A percentile compares a stretch with the other conserved stretches of the same genome.
phyloP scores from a whole-genome alignment of 1,284 basidiomycete genomes.

The Coriolopsis trogii region DNA sequence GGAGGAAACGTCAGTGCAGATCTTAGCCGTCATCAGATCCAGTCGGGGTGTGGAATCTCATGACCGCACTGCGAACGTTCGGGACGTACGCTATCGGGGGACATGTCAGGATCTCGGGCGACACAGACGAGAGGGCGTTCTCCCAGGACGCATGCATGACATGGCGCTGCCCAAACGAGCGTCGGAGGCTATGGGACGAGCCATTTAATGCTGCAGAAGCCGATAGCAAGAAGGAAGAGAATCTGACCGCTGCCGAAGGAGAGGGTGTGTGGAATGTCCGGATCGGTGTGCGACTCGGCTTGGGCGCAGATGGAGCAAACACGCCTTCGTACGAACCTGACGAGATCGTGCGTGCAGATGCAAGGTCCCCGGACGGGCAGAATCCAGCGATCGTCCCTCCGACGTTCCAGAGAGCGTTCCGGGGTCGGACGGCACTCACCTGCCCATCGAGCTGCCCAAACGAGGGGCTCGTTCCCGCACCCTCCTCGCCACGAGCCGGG shows the following conservation, averaged over 20 bases:
- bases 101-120: constrained; percentile 8
- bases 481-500: background rate
- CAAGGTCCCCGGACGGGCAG: constrained; percentile 11
- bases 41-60: constrained; percentile 1
- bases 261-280: background rate
- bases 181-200: constrained; percentile 1
- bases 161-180: background rate
- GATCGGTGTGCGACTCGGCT: background rate
- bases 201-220: constrained; percentile 3
- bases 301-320: background rate
- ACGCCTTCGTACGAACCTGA: background rate
- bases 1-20: constrained; percentile 2
- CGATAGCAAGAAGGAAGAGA: constrained; percentile 12
- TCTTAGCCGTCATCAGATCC: background rate
- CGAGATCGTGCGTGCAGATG: constrained; percentile 9
- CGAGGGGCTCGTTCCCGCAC: background rate
- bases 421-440: constrained; percentile 2
- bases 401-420: constrained; percentile 2
- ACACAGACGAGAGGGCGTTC: background rate
- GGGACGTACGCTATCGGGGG: constrained; percentile 1
- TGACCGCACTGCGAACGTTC: constrained; percentile 1
- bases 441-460: background rate
- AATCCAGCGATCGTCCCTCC: constrained; percentile 15
- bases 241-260: constrained; percentile 9
- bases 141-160: constrained; percentile 3